Conservation (phyloP, 1,284 basidiomycete species). For the Fereydounia khargensis region DNA sequence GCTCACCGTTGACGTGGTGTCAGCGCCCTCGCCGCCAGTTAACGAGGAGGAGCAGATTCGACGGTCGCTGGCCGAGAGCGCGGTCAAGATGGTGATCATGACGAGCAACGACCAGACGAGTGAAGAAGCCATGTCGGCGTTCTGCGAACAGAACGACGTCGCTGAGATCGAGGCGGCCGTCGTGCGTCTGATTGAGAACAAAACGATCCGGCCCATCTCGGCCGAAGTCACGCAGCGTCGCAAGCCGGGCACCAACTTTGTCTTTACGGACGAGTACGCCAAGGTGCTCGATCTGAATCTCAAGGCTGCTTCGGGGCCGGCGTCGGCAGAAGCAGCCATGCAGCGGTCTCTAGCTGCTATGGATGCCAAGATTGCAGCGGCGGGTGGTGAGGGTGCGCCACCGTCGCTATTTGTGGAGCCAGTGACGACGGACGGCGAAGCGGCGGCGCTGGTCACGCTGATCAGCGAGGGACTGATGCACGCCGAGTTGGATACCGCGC, state of each 20-base stretch:
- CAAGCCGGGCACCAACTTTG: slow-evolving; percentile 32
- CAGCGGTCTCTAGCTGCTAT: not conserved
- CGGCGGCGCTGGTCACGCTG: slow-evolving; percentile 15
- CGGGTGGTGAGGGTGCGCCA: too few species aligned
- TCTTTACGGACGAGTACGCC: slow-evolving; percentile 15
- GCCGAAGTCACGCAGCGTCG: slow-evolving; percentile 15
- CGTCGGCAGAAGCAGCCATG: too few species aligned
- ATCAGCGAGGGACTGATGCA: slow-evolving; percentile 7
- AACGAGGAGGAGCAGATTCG: not conserved
- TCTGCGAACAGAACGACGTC: slow-evolving; percentile 15
- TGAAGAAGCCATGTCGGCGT: slow-evolving; percentile 15
- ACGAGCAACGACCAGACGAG: not conserved
- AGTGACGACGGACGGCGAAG: slow-evolving; percentile 22
- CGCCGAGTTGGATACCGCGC: slow-evolving; percentile 6
- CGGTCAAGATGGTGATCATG: slow-evolving; percentile 17
- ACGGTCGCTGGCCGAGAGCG: slow-evolving; percentile 14
- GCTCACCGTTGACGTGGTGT: slow-evolving; percentile 1
- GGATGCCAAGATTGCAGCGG: not conserved
- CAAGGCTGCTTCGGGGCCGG: too few species aligned
- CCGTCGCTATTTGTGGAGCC: slow-evolving; percentile 11
- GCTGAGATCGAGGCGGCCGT: slow-evolving; percentile 24
- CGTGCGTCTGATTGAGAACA: slow-evolving; percentile 17
- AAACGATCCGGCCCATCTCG: slow-evolving; percentile 12
- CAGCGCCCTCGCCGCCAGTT: not conserved
- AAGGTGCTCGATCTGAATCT: not conserved